Conservation (phyloP, 208 protist genomes). For the Trypanosoma melophagium region DNA sequence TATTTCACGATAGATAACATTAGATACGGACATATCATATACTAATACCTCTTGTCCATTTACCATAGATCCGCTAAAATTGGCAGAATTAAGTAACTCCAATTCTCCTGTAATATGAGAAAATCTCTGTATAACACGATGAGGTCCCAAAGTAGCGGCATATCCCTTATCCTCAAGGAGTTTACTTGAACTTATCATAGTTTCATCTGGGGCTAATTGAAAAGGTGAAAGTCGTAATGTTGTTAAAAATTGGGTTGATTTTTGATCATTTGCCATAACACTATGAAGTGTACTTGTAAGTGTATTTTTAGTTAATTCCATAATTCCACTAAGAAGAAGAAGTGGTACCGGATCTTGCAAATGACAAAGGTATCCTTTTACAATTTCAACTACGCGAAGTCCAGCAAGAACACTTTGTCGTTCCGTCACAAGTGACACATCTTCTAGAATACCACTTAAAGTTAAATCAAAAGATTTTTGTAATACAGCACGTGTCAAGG, state of each 20-base stretch:
- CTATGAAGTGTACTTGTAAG: constrained; percentile 52
- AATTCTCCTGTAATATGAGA: constrained; percentile 55
- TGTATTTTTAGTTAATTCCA: constrained; percentile 71
- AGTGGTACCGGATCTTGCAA: constrained; percentile 79
- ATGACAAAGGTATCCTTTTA: constrained; percentile 78
- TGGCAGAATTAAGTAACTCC: constrained; percentile 64
- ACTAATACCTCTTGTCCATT: constrained; percentile 23
- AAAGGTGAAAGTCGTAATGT: constrained; percentile 45
- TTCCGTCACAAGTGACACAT: constrained; percentile 51
- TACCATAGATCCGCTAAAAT: constrained; percentile 37
- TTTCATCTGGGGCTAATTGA: constrained; percentile 24
- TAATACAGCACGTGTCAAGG: constrained; percentile 58
- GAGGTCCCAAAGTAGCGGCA: constrained; percentile 57
- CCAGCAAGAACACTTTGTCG: constrained; percentile 57
- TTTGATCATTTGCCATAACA: constrained; percentile 59
- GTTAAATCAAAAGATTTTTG: constrained; percentile 37
- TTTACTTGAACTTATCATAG: constrained; percentile 18
- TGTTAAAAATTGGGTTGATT: constrained; percentile 43
- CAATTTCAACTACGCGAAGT: constrained; percentile 66
- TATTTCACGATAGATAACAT: constrained; percentile 36
- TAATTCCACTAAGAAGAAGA: constrained; percentile 69
- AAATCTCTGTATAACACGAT: constrained; percentile 53
- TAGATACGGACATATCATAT: constrained; percentile 40
- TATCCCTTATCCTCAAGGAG: constrained; percentile 43
- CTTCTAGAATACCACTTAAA: constrained; percentile 40